Conservation (phyloP, 129 eudicot genomes). For the Chrysanthemum lavandulifolium region DNA sequence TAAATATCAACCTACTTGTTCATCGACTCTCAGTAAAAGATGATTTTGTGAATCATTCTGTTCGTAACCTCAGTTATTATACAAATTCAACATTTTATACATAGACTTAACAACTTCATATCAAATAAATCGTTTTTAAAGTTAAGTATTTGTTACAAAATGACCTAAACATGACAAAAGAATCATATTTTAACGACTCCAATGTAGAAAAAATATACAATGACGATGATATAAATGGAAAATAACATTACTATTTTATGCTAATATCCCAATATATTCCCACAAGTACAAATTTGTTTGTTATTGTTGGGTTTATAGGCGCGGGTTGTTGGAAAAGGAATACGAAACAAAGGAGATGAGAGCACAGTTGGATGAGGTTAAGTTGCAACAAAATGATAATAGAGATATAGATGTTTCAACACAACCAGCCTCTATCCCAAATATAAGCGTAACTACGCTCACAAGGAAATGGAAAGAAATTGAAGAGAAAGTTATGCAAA, state of each 20-base stretch:
- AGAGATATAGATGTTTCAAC: constrained; percentile 21
- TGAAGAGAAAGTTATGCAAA: constrained; percentile 26
- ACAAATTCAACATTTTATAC: no score
- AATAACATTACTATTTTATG: no score
- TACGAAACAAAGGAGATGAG: constrained; percentile 80
- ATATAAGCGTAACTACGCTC: constrained; percentile 10
- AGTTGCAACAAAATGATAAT: constrained; percentile 60
- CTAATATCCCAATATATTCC: neutral
- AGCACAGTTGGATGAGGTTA: constrained; percentile 66
- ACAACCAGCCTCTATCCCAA: constrained; percentile 25
- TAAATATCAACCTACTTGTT: neutral
- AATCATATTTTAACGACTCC: no score
- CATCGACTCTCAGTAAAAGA: no score
- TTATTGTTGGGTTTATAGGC: constrained; percentile 44
- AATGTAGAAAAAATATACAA: no score
- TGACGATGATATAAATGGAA: no score
- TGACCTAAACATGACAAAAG: no score
- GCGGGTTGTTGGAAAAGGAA: constrained; percentile 69
- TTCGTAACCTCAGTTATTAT: no score
- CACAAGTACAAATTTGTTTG: neutral
- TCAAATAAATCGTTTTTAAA: no score
- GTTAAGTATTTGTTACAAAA: no score
- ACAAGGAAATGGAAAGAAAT: constrained; percentile 37
- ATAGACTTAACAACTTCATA: no score
- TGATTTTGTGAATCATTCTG: no score